phyloP scores from a whole-genome alignment of 2,329 filamentous ascomycete genomes.

The Xylariaceae sp. region DNA sequence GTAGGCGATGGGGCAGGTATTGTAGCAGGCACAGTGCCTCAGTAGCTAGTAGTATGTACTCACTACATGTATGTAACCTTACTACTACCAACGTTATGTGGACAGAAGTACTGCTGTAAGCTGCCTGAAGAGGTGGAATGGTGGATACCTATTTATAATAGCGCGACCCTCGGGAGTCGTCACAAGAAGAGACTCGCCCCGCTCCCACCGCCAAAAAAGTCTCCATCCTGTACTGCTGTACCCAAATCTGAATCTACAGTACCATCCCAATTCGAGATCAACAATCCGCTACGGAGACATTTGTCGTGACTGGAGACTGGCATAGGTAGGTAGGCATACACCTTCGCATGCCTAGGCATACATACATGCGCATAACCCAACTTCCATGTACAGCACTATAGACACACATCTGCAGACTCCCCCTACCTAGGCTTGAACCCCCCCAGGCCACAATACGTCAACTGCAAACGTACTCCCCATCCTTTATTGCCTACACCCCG shows the following conservation, averaged over 20 bases:
- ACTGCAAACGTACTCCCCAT: conserved; percentile 9
- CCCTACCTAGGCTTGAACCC: conserved; percentile 12
- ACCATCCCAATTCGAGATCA: conserved; percentile 10
- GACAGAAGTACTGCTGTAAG: too few species aligned
- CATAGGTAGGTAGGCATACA: too few species aligned
- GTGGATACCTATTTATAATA: conserved; percentile 22
- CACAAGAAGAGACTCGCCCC: conserved; percentile 18
- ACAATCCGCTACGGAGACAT: conserved; percentile 9
- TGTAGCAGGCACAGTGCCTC: too few species aligned
- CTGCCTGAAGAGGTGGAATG: conserved; percentile 18
- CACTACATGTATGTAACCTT: too few species aligned
- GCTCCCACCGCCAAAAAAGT: conserved; percentile 19
- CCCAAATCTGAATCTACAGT: conserved; percentile 25
- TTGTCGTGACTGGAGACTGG: conserved; percentile 12
- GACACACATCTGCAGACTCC: conserved; percentile 14
- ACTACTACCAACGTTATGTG: too few species aligned
- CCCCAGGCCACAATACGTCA: conserved; percentile 5
- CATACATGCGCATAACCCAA: too few species aligned
- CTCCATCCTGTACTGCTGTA: conserved; percentile 14
- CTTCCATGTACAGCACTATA: conserved; percentile 15
- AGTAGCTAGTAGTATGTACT: too few species aligned
- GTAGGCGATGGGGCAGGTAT: too few species aligned
- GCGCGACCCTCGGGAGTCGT: conserved; percentile 32
- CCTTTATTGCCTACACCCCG: conserved; percentile 22
- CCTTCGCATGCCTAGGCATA: too few species aligned